phyloP scores from a whole-genome alignment of 805 yeast species.

The Candida verbasci region DNA sequence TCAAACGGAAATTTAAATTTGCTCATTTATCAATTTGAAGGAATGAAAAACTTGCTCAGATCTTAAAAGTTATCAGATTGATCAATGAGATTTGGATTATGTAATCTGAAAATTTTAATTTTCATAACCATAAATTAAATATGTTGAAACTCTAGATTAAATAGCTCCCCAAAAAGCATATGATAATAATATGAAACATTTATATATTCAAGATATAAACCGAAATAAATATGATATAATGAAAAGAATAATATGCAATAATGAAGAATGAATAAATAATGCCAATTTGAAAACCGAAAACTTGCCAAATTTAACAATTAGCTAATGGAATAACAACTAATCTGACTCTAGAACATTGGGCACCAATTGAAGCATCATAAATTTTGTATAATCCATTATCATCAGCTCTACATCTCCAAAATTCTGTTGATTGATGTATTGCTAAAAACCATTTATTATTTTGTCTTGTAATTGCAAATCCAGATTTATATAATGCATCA shows the following conservation, averaged over 20 bases:
- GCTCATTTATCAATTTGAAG: conserved; percentile 1
- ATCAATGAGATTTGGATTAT: not conserved
- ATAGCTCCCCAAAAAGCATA: too few species aligned
- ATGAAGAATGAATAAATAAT: too few species aligned
- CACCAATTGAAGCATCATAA: conserved; percentile 7
- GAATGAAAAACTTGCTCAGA: too few species aligned
- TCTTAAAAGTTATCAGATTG: not conserved
- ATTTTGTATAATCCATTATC: conserved; percentile 5
- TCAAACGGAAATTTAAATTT: too few species aligned
- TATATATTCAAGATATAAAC: too few species aligned
- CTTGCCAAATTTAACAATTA: not conserved
- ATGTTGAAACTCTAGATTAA: too few species aligned
- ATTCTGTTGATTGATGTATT: conserved; percentile 3
- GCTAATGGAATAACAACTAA: conserved; percentile 3
- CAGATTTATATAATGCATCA: conserved; percentile 6
- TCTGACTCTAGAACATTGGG: conserved; percentile 5
- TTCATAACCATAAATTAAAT: too few species aligned
- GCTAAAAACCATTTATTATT: conserved; percentile 6
- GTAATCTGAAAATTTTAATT: too few species aligned
- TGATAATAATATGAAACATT: too few species aligned
- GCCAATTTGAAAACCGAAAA: not conserved
- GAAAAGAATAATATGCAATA: too few species aligned
- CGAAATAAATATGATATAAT: too few species aligned
- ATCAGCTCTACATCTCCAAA: conserved; percentile 9
- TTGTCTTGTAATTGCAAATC: conserved; percentile 3